phyloP scores from a whole-genome alignment of 208 protist species.

The Acanthamoeba royreba region DNA sequence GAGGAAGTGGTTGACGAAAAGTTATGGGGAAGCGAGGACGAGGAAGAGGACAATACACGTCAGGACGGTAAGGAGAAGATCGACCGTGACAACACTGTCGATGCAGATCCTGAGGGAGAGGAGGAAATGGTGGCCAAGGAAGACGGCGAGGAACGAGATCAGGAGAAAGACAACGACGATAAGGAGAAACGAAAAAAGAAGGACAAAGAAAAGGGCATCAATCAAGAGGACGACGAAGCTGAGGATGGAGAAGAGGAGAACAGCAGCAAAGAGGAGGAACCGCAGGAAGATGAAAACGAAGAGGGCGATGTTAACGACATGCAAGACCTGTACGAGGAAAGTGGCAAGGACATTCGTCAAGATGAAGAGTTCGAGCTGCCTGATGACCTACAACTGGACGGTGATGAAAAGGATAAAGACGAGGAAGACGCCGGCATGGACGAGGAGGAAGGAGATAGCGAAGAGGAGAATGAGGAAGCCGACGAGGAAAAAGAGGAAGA shows the following conservation, averaged over 20 bases:
- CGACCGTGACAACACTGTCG: conserved; percentile 83
- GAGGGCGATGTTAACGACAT: conserved; percentile 44
- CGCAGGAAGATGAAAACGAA: conserved; percentile 64
- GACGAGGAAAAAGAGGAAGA: conserved; percentile 40
- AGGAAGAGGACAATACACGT: conserved; percentile 75
- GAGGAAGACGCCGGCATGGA: conserved; percentile 50
- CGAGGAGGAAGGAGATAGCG: conserved; percentile 44
- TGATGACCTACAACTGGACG: conserved; percentile 72
- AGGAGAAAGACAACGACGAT: conserved; percentile 84
- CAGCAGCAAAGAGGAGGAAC: conserved; percentile 72
- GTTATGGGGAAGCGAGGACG: conserved; percentile 81
- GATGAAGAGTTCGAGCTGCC: conserved; percentile 73
- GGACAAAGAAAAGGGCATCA: conserved; percentile 55
- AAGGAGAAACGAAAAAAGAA: neutral
- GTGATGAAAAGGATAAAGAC: conserved; percentile 63
- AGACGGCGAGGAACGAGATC: conserved; percentile 79
- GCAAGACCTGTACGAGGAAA: conserved; percentile 63
- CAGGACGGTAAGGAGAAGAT: conserved; percentile 70
- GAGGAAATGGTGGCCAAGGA: conserved; percentile 56
- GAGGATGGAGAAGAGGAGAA: neutral
- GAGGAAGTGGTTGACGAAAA: conserved; percentile 83
- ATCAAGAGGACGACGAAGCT: conserved; percentile 84
- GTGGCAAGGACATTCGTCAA: conserved; percentile 60
- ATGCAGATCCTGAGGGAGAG: conserved; percentile 18
- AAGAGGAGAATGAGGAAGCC: conserved; percentile 55